Conservation (phyloP, 352 stramenopile species). For the Pythium rishiriense region DNA sequence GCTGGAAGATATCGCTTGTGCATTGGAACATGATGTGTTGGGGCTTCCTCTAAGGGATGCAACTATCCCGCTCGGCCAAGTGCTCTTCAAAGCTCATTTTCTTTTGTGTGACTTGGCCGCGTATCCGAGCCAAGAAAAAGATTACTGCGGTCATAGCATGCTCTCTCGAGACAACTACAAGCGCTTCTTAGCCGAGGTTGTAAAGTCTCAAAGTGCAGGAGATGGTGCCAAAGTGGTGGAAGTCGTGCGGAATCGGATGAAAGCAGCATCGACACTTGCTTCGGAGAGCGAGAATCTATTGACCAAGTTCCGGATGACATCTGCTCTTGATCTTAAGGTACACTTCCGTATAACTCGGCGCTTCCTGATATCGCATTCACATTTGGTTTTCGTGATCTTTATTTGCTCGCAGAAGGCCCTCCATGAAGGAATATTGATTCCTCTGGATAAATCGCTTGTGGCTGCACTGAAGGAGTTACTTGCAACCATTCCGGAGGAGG, state of each 20-base stretch:
- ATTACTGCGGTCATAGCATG: neutral
- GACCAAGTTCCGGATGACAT: neutral
- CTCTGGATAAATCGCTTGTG: neutral
- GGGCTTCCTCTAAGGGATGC: constrained; percentile 36
- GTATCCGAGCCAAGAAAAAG: neutral
- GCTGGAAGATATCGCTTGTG: constrained; percentile 30
- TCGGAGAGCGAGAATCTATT: neutral
- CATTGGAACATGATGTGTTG: constrained; percentile 48
- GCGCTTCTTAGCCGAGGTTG: constrained; percentile 11
- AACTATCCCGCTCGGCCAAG: constrained; percentile 21
- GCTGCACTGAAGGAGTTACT: neutral
- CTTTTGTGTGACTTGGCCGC: constrained; percentile 24
- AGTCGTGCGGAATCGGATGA: constrained; percentile 17
- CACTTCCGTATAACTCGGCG: neutral
- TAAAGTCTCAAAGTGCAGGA: constrained; percentile 2
- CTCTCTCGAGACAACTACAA: constrained; percentile 13
- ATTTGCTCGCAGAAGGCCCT: neutral
- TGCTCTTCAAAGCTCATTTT: constrained; percentile 65
- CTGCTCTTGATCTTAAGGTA: constrained; percentile 15
- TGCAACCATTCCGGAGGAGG: neutral
- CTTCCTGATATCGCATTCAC: neutral
- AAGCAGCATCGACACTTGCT: constrained; percentile 1
- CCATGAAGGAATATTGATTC: neutral
- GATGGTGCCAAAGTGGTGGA: constrained; percentile 9
- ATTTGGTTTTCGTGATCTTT: neutral